Base-by-base conservation (phyloP, 768 basidiomycete species). In the Leccinellum luteum region DNA sequence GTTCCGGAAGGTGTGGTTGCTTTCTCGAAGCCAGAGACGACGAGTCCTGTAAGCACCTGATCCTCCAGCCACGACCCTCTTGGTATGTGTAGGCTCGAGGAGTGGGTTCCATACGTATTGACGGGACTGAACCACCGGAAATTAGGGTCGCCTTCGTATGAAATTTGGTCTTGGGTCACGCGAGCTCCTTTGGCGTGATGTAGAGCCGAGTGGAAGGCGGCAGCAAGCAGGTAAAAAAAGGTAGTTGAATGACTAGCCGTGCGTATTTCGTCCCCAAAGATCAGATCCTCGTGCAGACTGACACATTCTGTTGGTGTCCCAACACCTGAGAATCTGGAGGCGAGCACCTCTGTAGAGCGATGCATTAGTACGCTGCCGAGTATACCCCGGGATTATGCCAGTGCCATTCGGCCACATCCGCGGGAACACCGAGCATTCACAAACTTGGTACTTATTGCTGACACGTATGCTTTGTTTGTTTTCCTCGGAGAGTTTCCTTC, bases 11-110 rank as follows among this genome's bases (percentile, higher is more conserved):
- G 56, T 55, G 56, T 58, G 34, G 57, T 32, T 27, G 38, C 52
- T 41, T 64, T 69, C 55, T 58, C 55, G 58, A 64, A 63, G 56
- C 35, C 51, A 57, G 47, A 56, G 51, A 44, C 62, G 51, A 47
- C 60, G 9, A 35, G 52, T 43, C 57, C 53, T 51, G 48, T 41
- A n/a, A n/a, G 60, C 32, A 14, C 55, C 61, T 57, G 67, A 67
- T 66, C 65, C 69, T 62, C 60, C 62, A 51, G 2, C 56, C 41
- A 60, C 62, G 38, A 60, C 66, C 51, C 55, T 60, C 53, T 61
- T 64, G 60, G 66, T 65, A 53, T 49, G 56, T 62, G 52, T 57
- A 34, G 47, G 48, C 54, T 59, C 55, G 63, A 56, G 52, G 54
- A 31, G 45, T 47, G 51, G 28, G 44, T 53, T 56, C 28, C 53